These are phyloP conservation scores for Moricandia moricandioides DNA, from an alignment of 345 rosid genomes.

Conservation along the genomic window DNA sequence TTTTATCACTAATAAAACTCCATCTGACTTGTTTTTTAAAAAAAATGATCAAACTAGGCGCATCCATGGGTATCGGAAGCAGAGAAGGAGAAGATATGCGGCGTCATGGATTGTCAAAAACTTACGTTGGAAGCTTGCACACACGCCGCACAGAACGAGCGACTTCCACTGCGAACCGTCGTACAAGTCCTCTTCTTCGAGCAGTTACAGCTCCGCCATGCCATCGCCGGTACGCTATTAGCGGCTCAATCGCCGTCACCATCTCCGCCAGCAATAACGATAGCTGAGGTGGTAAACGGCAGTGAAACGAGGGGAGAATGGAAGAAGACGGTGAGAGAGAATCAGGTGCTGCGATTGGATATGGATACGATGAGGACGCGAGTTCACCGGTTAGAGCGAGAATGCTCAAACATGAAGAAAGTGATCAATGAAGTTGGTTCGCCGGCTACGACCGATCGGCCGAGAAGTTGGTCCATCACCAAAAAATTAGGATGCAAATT, in stretches of 20 bases:
- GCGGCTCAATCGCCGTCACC: slow-evolving; percentile 57
- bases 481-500: slow-evolving; percentile 82
- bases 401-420: slow-evolving; percentile 84
- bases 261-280: slow-evolving; percentile 29
- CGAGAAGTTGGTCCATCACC: slow-evolving; percentile 47
- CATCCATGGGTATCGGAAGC: slow-evolving; percentile 85
- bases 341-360: slow-evolving; percentile 89
- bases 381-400: slow-evolving; percentile 79
- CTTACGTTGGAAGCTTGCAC: slow-evolving; percentile 96
- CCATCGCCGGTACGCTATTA: slow-evolving; percentile 75
- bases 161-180: slow-evolving; percentile 84
- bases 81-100: slow-evolving; percentile 84
- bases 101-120: slow-evolving; percentile 84
- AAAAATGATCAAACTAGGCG: slow-evolving; percentile 43
- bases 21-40: no score
- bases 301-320: slow-evolving; percentile 42
- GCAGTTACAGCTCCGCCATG: slow-evolving; percentile 90
- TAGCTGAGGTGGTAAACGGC: slow-evolving; percentile 17
- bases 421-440: slow-evolving; percentile 61
- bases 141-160: slow-evolving; percentile 98
- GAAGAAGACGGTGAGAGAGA: slow-evolving; percentile 82
- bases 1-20: no score
- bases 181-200: slow-evolving; percentile 97
- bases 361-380: slow-evolving; percentile 99
- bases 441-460: slow-evolving; percentile 38